Evolutionary conservation across 2,329 filamentous ascomycete species (phyloP).

Genomic region (Purpureocillium lavendulum): DNA sequence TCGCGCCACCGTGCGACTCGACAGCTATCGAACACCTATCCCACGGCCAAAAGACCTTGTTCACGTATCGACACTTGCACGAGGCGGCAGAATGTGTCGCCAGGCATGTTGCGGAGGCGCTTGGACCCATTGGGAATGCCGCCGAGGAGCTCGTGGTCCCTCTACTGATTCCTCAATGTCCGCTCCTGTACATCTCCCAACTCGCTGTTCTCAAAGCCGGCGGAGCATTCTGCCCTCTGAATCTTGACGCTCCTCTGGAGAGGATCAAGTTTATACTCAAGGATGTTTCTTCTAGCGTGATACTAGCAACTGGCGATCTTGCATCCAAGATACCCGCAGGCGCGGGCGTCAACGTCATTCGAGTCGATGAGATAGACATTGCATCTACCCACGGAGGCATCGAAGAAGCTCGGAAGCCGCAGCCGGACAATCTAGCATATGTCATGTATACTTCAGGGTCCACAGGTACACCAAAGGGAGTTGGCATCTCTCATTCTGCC

Average conservation of each 20-base stretch:
- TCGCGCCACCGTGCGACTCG: conserved; percentile 28
- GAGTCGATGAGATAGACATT: conserved; percentile 16
- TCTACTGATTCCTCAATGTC: conserved; percentile 67
- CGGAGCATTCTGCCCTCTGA: conserved; percentile 78
- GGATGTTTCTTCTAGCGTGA: conserved; percentile 63
- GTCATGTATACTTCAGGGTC: conserved; percentile 92
- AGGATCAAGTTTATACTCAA: conserved; percentile 70
- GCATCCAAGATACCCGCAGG: conserved; percentile 27
- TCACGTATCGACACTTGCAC: conserved; percentile 60
- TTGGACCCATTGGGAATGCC: conserved; percentile 2
- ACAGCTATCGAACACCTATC: conserved; percentile 24
- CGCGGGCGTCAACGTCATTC: conserved; percentile 22
- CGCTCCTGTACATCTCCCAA: conserved; percentile 68
- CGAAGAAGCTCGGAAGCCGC: conserved; percentile 10
- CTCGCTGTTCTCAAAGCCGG: conserved; percentile 74
- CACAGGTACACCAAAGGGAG: conserved; percentile 83
- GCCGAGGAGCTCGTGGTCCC: conserved; percentile 52
- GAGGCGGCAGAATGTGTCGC: conserved; percentile 47
- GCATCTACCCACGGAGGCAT: conserved; percentile 1
- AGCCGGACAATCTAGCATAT: conserved; percentile 56
- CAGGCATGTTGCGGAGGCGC: conserved; percentile 27
- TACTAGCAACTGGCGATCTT: conserved; percentile 54
- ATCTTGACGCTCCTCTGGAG: conserved; percentile 68
- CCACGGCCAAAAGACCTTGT: conserved; percentile 17
- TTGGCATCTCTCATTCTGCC: conserved; percentile 70